These are phyloP conservation scores for Hypholoma fasciculare DNA, from an alignment of 768 basidiomycete genomes.

Conservation along the genomic window DNA sequence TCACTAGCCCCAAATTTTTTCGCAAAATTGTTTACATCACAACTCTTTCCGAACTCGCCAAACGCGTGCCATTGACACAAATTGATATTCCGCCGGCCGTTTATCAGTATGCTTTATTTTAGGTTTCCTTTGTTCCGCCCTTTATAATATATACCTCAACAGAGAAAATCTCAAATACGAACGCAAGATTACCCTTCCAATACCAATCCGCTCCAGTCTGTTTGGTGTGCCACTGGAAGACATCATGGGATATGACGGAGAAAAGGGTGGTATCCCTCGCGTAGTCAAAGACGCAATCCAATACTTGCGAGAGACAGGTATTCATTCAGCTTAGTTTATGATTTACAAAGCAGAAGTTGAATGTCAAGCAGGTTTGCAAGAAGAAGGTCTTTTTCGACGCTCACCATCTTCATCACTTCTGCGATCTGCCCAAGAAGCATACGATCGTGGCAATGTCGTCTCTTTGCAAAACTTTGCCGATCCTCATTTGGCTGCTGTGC, in stretches of 20 bases:
- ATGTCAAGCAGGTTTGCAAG: conserved; percentile 51
- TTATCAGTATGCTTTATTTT: conserved; percentile 58
- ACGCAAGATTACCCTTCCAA: conserved; percentile 64
- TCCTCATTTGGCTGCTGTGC: conserved; percentile 79
- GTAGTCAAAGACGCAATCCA: conserved; percentile 76
- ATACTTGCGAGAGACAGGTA: conserved; percentile 65
- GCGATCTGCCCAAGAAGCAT: conserved; percentile 77
- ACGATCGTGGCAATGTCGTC: conserved; percentile 77
- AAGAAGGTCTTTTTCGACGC: conserved; percentile 83
- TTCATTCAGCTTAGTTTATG: conserved; percentile 14
- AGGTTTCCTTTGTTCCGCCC: neutral
- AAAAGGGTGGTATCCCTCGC: conserved; percentile 80
- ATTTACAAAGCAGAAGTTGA: neutral
- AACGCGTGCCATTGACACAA: conserved; percentile 79
- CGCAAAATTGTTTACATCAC: conserved; percentile 77
- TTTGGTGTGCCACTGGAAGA: conserved; percentile 85
- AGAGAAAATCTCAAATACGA: conserved; percentile 85
- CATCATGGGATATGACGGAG: conserved; percentile 81
- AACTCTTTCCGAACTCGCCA: conserved; percentile 78
- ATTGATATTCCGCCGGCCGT: conserved; percentile 84
- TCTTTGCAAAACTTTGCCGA: conserved; percentile 76
- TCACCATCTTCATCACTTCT: conserved; percentile 72
- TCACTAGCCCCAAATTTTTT: conserved; percentile 83
- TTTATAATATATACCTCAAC: neutral
- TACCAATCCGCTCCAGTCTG: conserved; percentile 56